Conservation (phyloP, 1,139 yeast species). For the Kurtzmaniella quercitrusa region DNA sequence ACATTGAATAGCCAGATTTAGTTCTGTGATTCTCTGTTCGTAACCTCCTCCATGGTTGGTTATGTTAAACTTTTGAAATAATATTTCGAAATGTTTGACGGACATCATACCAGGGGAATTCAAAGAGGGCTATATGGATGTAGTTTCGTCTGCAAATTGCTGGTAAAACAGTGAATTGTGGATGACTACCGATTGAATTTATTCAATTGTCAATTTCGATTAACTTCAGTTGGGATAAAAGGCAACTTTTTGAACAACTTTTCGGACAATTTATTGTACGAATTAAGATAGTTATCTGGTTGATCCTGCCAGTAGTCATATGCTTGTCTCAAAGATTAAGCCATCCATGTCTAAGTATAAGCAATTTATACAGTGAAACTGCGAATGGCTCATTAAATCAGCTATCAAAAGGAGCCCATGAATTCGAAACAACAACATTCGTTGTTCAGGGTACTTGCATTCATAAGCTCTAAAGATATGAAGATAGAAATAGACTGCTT, state of each 20-base stretch:
- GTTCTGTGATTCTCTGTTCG: slow-evolving; percentile 1
- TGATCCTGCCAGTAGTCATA: slow-evolving; percentile 48
- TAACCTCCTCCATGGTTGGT: slow-evolving; percentile 2
- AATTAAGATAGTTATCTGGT: slow-evolving; percentile 32
- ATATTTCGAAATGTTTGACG: slow-evolving; percentile 1
- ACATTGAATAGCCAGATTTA: slow-evolving; percentile 1
- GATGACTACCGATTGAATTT: slow-evolving; percentile 1
- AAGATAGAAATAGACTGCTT: too few relatives aligned
- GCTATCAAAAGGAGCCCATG: too few relatives aligned
- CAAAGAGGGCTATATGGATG: slow-evolving; percentile 1
- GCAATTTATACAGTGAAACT: slow-evolving; percentile 45
- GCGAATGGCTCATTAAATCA: slow-evolving; percentile 46
- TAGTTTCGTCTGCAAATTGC: not conserved
- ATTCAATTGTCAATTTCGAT: slow-evolving; percentile 4
- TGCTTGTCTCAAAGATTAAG: slow-evolving; percentile 49
- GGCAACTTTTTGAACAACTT: slow-evolving; percentile 3
- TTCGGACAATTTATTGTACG: slow-evolving; percentile 1
- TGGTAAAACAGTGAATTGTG: not conserved
- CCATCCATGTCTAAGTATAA: slow-evolving; percentile 48
- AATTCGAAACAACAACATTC: too few relatives aligned
- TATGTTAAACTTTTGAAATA: not conserved
- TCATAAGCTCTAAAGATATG: too few relatives aligned
- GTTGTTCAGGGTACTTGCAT: too few relatives aligned
- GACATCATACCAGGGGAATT: slow-evolving; percentile 1
- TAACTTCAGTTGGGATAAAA: slow-evolving; percentile 5